Evolutionary conservation across 164 flowering plant genomes (phyloP).

Genomic region (Warburgia ugandensis): DNA sequence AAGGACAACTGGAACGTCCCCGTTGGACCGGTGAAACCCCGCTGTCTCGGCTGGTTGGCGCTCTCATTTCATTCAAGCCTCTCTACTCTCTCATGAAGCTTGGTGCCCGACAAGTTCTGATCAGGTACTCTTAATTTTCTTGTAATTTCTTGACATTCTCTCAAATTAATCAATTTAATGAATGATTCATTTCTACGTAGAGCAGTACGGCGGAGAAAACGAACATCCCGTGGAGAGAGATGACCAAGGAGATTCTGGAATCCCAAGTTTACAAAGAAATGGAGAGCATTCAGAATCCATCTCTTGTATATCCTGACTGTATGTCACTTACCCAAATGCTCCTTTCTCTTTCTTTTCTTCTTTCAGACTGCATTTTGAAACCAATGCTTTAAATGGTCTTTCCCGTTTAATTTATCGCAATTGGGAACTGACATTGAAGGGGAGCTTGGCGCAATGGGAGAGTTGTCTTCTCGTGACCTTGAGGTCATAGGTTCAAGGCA

Average conservation of each 20-base stretch:
- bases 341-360: not conserved
- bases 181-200: too few species aligned
- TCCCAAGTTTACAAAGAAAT: conserved; percentile 63
- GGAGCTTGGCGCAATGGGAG: too few species aligned
- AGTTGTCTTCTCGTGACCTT: too few species aligned
- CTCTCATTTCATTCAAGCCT: conserved; percentile 58
- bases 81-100: conserved; percentile 47
- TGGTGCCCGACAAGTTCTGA: conserved; percentile 63
- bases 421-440: too few species aligned
- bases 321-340: conserved; percentile 8
- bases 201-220: conserved; percentile 72
- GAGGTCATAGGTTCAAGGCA: too few species aligned
- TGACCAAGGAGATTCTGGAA: conserved; percentile 53
- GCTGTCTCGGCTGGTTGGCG: conserved; percentile 47
- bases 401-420: too few species aligned
- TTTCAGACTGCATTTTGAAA: too few species aligned
- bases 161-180: too few species aligned
- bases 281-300: conserved; percentile 39
- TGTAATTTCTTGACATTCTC: too few species aligned
- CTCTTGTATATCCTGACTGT: conserved; percentile 62
- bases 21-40: too few species aligned
- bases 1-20: too few species aligned
- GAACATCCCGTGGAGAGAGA: conserved; percentile 65
- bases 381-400: too few species aligned
- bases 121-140: conserved; percentile 50